phyloP scores from a whole-genome alignment of 495 filamentous ascomycete species.

The Lichina pygmaea region DNA sequence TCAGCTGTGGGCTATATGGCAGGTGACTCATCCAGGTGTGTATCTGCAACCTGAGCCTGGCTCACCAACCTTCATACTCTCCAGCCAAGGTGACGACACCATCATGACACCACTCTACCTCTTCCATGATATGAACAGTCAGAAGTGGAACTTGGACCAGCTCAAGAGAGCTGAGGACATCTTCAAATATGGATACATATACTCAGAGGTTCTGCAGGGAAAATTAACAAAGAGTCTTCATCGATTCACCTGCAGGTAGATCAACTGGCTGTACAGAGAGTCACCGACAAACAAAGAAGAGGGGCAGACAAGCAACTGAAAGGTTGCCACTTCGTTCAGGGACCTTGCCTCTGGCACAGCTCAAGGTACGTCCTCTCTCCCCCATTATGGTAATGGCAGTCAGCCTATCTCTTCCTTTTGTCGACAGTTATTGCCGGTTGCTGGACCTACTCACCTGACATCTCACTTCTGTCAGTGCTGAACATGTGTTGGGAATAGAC shows the following conservation, averaged over 20 bases:
- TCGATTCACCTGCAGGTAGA: neutral
- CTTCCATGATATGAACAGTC: constrained; percentile 7
- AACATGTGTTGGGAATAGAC: constrained; percentile 7
- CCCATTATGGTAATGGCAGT: neutral
- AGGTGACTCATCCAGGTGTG: neutral
- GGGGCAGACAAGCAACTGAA: no score
- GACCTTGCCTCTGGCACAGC: no score
- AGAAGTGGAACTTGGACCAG: constrained; percentile 8
- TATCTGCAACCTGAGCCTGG: neutral
- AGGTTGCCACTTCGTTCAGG: no score
- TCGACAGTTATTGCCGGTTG: no score
- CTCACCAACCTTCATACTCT: neutral
- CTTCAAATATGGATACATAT: constrained; percentile 8
- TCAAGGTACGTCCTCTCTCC: no score
- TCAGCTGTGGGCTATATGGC: constrained; percentile 3
- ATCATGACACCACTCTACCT: constrained; percentile 10
- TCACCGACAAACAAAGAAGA: no score
- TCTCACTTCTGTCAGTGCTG: neutral
- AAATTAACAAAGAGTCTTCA: neutral
- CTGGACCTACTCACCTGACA: neutral
- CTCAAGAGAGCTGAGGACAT: constrained; percentile 5
- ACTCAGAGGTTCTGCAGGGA: constrained; percentile 8
- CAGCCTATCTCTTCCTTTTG: no score
- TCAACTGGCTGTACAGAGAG: neutral
- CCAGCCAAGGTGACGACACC: constrained; percentile 2